Percentiles rank a stretch among this genome's conserved stretches.
These are phyloP conservation scores for Suillus decipiens DNA, from an alignment of 768 basidiomycete species.

Conservation along the genomic window DNA sequence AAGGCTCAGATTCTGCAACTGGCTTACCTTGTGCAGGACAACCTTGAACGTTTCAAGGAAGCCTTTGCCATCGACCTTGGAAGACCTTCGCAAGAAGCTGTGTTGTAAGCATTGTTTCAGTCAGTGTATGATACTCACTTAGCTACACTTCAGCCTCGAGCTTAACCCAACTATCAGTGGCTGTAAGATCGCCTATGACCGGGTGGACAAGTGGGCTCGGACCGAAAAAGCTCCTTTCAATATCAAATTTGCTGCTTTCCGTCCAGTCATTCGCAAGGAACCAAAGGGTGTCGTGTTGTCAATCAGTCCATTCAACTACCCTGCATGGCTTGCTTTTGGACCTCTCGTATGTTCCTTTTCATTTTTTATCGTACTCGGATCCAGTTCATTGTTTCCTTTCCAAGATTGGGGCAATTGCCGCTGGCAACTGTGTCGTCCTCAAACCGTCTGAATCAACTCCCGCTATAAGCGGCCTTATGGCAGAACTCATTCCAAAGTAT, in stretches of 20 bases:
- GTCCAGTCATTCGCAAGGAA: conserved; percentile 69
- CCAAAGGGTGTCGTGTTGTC: conserved; percentile 75
- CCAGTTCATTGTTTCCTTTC: conserved; percentile 20
- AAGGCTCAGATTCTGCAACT: conserved; percentile 79
- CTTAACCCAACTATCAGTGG: conserved; percentile 54
- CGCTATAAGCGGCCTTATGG: conserved; percentile 54
- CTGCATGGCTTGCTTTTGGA: conserved; percentile 56
- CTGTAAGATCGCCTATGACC: conserved; percentile 54
- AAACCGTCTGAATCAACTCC: conserved; percentile 79
- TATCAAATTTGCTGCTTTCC: conserved; percentile 57
- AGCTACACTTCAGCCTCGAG: conserved; percentile 54
- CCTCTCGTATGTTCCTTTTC: conserved; percentile 52
- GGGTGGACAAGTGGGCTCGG: conserved; percentile 76
- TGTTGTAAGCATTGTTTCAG: conserved; percentile 44
- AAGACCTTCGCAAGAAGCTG: conserved; percentile 58
- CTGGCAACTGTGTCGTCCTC: conserved; percentile 69
- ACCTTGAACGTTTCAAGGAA: conserved; percentile 57
- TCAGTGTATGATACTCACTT: not conserved
- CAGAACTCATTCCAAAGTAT: conserved; percentile 74
- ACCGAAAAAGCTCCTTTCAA: conserved; percentile 58
- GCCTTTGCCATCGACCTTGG: conserved; percentile 65
- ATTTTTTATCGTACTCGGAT: not conserved
- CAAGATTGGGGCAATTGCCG: conserved; percentile 70
- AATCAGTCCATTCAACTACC: conserved; percentile 78
- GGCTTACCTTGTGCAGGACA: conserved; percentile 74